phyloP scores from a whole-genome alignment of 495 filamentous ascomycete species.

The Evansstolkia leycettana region DNA sequence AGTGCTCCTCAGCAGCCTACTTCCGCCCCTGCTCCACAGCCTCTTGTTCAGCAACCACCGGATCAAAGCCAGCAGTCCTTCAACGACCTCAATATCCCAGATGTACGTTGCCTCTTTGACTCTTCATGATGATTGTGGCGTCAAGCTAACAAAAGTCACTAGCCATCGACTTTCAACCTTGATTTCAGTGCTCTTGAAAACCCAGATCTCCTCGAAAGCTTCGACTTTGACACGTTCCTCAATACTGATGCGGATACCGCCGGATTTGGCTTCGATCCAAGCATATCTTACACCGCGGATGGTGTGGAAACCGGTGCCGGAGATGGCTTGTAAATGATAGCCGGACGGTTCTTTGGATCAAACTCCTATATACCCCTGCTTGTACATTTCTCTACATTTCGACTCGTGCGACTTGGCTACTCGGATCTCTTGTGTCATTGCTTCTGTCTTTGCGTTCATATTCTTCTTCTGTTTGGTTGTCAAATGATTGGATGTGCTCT shows the following conservation, averaged over 20 bases:
- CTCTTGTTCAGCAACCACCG: constrained; percentile 31
- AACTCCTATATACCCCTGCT: constrained; percentile 35
- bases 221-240: constrained; percentile 94
- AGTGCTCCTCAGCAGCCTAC: constrained; percentile 27
- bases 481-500: too few relatives aligned
- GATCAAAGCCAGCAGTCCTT: constrained; percentile 31
- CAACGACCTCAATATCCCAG: constrained; percentile 24
- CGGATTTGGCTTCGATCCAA: constrained; percentile 41
- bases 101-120: constrained; percentile 25
- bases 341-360: constrained; percentile 27
- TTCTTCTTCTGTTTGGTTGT: too few relatives aligned
- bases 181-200: constrained; percentile 51
- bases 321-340: constrained; percentile 31
- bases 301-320: constrained; percentile 40
- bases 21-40: constrained; percentile 26
- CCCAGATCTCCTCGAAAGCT: constrained; percentile 71
- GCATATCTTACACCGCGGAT: constrained; percentile 28
- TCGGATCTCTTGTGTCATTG: too few relatives aligned
- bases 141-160: constrained; percentile 8
- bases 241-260: constrained; percentile 44
- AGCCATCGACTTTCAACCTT: constrained; percentile 35
- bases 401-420: constrained; percentile 10
- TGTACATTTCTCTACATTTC: constrained; percentile 24
- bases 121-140: not conserved
- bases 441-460: too few relatives aligned